Base-by-base conservation (phyloP, 495 filamentous ascomycete genomes). In the Neurospora intermedia region DNA sequence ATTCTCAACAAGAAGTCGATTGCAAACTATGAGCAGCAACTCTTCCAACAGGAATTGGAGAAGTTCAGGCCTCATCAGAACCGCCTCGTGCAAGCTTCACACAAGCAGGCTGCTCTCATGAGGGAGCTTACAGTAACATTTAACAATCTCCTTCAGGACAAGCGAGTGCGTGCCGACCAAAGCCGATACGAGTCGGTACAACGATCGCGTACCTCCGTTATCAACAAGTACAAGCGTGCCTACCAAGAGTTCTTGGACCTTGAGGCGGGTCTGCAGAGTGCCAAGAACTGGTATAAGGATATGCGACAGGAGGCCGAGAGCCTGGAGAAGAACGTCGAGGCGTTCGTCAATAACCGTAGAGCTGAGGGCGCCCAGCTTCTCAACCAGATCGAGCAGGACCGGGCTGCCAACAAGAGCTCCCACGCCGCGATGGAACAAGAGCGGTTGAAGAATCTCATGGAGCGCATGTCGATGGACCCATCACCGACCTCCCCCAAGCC, bases 1-100 rank as follows among this genome's bases (percentile, higher is more conserved):
- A 98, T 99, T 69, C 85, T 99, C 45, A 99, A 99, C 85, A 97
- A 98, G 78, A 98, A 98, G 78, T 90, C 93, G 3, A 93, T 98
- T 74, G 85, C 93, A 42, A 93, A 91, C 78, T 94, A 93, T 77
- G 96, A 98, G 79, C 91, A 85, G 40, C 92, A 95, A 77, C 88
- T 98, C 15, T 99, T 99, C 81, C 91, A 97, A 75, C 89, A 91
- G 6, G 94, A 99, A 81, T 87, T 99, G 11, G 96, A 98, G 80
- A 99, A 99, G 80, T 99, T 97, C 82, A 87, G 93, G 66, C 94
- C 94, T 16, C 93, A 98, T 79, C 96, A 98, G 79, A 97, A 89
- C 75, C 88, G 96, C 41, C 85, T 99, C 15, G 84, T 98, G 16
- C 93, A 97, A 80, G 93, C 94, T 66, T 94, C 91, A 73, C 94